These are phyloP conservation scores for Penicillium brevicompactum DNA, from an alignment of 2,329 filamentous ascomycete genomes.

Conservation along the genomic window DNA sequence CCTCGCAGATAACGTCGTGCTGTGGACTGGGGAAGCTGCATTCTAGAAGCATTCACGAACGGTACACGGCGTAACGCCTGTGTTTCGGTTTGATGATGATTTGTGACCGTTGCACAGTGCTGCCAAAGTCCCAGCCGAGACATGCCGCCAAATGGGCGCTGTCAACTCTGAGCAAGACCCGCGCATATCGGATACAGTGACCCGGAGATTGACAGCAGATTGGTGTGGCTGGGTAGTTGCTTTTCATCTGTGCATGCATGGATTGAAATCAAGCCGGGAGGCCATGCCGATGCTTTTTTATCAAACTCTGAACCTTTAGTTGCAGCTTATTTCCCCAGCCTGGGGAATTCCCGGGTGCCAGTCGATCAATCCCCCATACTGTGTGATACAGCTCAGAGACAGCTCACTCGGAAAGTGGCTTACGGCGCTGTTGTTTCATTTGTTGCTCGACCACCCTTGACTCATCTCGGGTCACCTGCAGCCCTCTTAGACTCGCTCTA, in stretches of 20 bases:
- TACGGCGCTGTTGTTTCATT: constrained; percentile 19
- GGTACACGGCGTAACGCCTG: not conserved
- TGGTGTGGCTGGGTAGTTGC: not conserved
- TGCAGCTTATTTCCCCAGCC: not conserved
- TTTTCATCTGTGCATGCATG: not conserved
- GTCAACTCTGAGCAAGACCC: not conserved
- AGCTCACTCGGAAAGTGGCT: constrained; percentile 10
- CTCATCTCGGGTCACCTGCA: constrained; percentile 29
- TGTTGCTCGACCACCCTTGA: constrained; percentile 19
- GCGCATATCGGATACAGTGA: not conserved
- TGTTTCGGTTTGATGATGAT: not conserved
- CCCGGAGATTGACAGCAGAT: not conserved
- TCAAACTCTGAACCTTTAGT: constrained; percentile 4
- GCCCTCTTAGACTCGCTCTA: constrained; percentile 23
- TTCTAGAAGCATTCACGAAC: not conserved
- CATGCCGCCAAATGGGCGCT: not conserved
- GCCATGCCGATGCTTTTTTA: not conserved
- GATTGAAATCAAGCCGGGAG: not conserved
- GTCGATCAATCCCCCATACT: not conserved
- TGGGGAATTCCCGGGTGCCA: not conserved
- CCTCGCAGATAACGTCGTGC: not conserved
- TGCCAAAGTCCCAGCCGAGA: not conserved
- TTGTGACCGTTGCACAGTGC: constrained; percentile 2
- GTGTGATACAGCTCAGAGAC: constrained; percentile 1
- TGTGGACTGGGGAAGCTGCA: not conserved